These are phyloP conservation scores for Fusarium ramigenum DNA, from an alignment of 2,329 filamentous ascomycete species.

Conservation along the genomic window DNA sequence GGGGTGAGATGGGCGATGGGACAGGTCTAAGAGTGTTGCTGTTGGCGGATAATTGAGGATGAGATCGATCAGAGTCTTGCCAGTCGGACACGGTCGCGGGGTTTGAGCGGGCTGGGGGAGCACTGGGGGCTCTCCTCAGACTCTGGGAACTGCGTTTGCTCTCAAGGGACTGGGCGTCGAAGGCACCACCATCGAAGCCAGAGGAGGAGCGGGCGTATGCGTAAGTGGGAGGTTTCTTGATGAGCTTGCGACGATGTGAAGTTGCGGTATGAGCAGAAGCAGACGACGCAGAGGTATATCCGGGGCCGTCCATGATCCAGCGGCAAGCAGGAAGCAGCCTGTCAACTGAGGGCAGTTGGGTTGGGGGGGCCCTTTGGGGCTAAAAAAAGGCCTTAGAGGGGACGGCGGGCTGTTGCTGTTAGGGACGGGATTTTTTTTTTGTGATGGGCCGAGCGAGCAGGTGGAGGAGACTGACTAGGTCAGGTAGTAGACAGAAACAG, in stretches of 20 bases:
- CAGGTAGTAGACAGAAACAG: slow-evolving; percentile 23
- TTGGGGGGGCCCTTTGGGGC: slow-evolving; percentile 31
- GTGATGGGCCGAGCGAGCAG: slow-evolving; percentile 38
- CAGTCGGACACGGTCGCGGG: slow-evolving; percentile 61
- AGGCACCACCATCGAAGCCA: slow-evolving; percentile 58
- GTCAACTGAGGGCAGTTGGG: slow-evolving; percentile 26
- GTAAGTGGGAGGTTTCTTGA: slow-evolving; percentile 68
- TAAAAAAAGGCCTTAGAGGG: slow-evolving; percentile 41
- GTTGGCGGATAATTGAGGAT: slow-evolving; percentile 51
- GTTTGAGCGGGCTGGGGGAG: slow-evolving; percentile 60
- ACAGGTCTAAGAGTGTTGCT: slow-evolving; percentile 55
- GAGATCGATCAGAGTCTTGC: slow-evolving; percentile 47
- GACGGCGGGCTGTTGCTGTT: slow-evolving; percentile 35
- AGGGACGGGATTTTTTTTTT: slow-evolving; percentile 36
- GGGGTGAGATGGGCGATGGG: slow-evolving; percentile 57
- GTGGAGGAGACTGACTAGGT: slow-evolving; percentile 35
- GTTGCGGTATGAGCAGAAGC: slow-evolving; percentile 53
- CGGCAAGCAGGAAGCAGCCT: slow-evolving; percentile 39
- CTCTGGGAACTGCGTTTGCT: slow-evolving; percentile 72
- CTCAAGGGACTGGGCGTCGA: slow-evolving; percentile 66
- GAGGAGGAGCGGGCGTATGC: slow-evolving; percentile 59
- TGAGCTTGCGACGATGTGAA: slow-evolving; percentile 68
- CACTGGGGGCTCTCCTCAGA: slow-evolving; percentile 68
- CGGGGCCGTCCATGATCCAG: slow-evolving; percentile 59
- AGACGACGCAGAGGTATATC: slow-evolving; percentile 45